phyloP scores from a whole-genome alignment of 768 basidiomycete genomes.

The Lactarius indigo region DNA sequence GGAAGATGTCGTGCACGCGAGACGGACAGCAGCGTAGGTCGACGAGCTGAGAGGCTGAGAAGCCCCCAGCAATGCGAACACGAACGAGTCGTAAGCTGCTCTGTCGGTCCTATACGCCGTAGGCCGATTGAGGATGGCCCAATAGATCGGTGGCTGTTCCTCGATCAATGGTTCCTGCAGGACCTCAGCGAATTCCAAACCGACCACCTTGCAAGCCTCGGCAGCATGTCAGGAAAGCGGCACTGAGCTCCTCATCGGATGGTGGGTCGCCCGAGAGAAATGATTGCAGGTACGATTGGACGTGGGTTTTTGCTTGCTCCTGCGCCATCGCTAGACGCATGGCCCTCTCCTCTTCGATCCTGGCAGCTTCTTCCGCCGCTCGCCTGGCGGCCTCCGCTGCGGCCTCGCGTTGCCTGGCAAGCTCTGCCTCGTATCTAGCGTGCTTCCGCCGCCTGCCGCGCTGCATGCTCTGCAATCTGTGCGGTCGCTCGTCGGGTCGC shows the following conservation, averaged over 20 bases:
- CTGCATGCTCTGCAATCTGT: neutral
- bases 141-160: conserved; percentile 63
- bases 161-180: conserved; percentile 64
- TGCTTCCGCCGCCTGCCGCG: neutral
- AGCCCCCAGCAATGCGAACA: conserved; percentile 49
- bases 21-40: conserved; percentile 45
- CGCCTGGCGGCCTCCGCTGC: neutral
- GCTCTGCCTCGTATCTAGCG: neutral
- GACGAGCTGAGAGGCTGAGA: conserved; percentile 38
- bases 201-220: conserved; percentile 51
- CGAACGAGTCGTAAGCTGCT: conserved; percentile 32
- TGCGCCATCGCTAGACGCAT: neutral
- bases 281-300: neutral
- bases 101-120: conserved; percentile 23
- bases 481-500: neutral
- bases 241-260: conserved; percentile 1
- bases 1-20: conserved; percentile 60
- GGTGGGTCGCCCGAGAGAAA: conserved; percentile 4
- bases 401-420: neutral
- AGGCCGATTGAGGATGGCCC: conserved; percentile 60
- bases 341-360: neutral
- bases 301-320: neutral
- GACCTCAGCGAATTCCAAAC: conserved; percentile 51
- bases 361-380: neutral
- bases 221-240: conserved; percentile 59